Conservation (phyloP, 305 asterid genomes). For the Rubia tinctorum region DNA sequence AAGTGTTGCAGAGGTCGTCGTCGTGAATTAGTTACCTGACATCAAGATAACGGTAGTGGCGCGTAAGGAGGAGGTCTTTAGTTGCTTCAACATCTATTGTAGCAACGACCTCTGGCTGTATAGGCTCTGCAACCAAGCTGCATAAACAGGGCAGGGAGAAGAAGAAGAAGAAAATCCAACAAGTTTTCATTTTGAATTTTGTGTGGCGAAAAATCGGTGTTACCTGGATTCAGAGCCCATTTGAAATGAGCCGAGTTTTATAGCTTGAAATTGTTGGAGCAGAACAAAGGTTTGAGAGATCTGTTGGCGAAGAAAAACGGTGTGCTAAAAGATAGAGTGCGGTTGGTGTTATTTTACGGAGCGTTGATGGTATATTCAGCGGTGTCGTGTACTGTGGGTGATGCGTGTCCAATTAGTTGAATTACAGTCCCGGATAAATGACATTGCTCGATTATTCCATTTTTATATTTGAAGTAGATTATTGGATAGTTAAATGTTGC, state of each 20-base stretch:
- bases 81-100: constrained; percentile 67
- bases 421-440: not conserved
- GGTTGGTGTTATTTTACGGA: not conserved
- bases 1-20: not conserved
- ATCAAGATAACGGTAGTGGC: constrained; percentile 57
- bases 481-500: not conserved
- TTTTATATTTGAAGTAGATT: too few species aligned
- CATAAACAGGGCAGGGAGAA: constrained; percentile 21
- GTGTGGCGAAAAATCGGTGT: not conserved
- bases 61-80: constrained; percentile 42
- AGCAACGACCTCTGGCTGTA: constrained; percentile 23
- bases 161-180: constrained; percentile 14
- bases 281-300: constrained; percentile 2
- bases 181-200: constrained; percentile 2
- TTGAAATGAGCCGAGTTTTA: not conserved
- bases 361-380: not conserved
- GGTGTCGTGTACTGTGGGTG: not conserved
- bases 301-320: constrained; percentile 16
- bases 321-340: not conserved
- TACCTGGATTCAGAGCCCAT: constrained; percentile 26
- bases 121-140: constrained; percentile 34
- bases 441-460: not conserved
- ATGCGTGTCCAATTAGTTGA: constrained; percentile 1
- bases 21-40: constrained; percentile 46
- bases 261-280: constrained; percentile 3